Conservation (phyloP, 371 early-diverging fungal species). For the Lichtheimia ornata region DNA sequence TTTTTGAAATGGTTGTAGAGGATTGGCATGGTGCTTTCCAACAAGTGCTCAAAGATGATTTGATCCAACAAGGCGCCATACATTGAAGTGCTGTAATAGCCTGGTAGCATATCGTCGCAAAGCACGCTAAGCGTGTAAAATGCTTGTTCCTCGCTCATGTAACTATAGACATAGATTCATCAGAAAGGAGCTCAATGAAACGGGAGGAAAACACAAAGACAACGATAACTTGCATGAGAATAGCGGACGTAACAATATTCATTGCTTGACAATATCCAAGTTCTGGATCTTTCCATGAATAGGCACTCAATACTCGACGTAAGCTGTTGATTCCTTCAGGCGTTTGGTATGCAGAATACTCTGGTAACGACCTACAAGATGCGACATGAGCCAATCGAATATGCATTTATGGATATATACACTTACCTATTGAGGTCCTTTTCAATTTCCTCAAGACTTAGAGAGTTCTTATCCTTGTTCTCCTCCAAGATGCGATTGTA, state of each 20-base stretch:
- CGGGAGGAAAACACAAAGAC: neutral
- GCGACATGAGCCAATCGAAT: no score
- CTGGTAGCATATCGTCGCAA: conserved; percentile 89
- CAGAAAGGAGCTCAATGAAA: no score
- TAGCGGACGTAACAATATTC: conserved; percentile 95
- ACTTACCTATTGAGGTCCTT: conserved; percentile 90
- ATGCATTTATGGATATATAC: no score
- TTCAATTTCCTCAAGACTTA: conserved; percentile 94
- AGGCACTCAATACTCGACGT: conserved; percentile 87
- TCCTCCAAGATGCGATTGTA: conserved; percentile 81
- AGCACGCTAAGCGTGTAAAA: conserved; percentile 92
- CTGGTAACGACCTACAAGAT: conserved; percentile 78
- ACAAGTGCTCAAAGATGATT: conserved; percentile 88
- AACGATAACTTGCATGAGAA: conserved; percentile 72
- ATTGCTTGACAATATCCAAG: conserved; percentile 99
- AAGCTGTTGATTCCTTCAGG: conserved; percentile 89
- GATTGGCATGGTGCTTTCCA: conserved; percentile 77
- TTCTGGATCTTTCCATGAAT: conserved; percentile 85
- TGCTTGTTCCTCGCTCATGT: conserved; percentile 95
- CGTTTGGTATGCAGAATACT: conserved; percentile 91
- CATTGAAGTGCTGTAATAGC: conserved; percentile 97
- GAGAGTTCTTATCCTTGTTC: conserved; percentile 64
- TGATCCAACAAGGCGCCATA: conserved; percentile 95
- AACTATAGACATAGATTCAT: conserved; percentile 36
- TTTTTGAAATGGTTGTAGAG: conserved; percentile 80